These are phyloP conservation scores for Diplocarpon mali DNA, from an alignment of 2,329 filamentous ascomycete genomes.

Conservation along the genomic window DNA sequence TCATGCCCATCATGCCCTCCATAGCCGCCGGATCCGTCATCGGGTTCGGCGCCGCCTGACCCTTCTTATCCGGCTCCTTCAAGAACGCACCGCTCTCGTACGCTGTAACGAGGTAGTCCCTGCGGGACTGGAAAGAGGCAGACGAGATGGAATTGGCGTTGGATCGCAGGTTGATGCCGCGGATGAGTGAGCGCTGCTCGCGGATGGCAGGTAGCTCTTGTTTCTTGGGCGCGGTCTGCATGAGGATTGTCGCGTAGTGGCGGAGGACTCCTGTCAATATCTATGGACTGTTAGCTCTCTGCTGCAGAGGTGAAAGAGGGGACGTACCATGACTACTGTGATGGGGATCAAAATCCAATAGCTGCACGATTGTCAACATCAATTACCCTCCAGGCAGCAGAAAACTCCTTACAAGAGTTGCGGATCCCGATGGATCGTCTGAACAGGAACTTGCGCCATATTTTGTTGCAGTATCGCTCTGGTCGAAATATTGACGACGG, in stretches of 20 bases:
- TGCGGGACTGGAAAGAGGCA: conserved; percentile 67
- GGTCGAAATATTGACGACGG: neutral
- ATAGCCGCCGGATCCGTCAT: conserved; percentile 93
- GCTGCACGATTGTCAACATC: conserved; percentile 38
- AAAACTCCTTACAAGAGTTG: conserved; percentile 71
- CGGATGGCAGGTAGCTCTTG: conserved; percentile 64
- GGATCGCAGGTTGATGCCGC: conserved; percentile 71
- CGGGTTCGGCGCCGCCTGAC: conserved; percentile 82
- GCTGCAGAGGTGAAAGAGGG: neutral
- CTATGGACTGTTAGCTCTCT: conserved; percentile 30
- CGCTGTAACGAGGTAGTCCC: conserved; percentile 69
- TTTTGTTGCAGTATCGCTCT: conserved; percentile 19
- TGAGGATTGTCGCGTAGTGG: conserved; percentile 90
- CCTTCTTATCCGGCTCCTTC: conserved; percentile 76
- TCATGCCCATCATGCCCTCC: conserved; percentile 99
- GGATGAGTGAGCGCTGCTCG: conserved; percentile 76
- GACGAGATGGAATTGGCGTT: conserved; percentile 74
- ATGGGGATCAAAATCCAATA: conserved; percentile 99
- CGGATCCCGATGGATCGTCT: conserved; percentile 97
- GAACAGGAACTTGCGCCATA: conserved; percentile 79
- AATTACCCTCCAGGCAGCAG: conserved; percentile 5
- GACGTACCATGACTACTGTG: conserved; percentile 80
- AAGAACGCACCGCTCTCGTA: conserved; percentile 82
- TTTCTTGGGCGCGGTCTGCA: conserved; percentile 76
- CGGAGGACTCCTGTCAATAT: conserved; percentile 90